Percentiles rank a stretch among this genome's conserved stretches.
Evolutionary conservation across 2,329 filamentous ascomycete genomes (phyloP).

Genomic region (Purpureocillium takamizusanense): DNA sequence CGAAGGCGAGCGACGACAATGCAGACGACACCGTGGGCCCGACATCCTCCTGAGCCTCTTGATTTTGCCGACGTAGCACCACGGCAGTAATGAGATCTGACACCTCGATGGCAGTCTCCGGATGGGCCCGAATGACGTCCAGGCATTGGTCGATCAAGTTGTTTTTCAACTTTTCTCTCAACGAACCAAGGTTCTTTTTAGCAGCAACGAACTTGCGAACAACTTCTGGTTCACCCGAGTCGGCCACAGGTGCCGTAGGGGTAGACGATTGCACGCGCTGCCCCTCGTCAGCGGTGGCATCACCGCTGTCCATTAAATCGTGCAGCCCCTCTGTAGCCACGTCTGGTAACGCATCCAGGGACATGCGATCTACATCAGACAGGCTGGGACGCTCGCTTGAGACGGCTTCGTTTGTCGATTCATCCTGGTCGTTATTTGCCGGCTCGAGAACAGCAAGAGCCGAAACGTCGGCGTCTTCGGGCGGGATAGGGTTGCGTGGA

Average conservation of each 20-base stretch:
- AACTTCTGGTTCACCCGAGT: constrained; percentile 7
- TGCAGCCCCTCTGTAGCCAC: constrained; percentile 17
- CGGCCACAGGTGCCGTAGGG: constrained; percentile 6
- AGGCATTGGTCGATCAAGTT: constrained; percentile 83
- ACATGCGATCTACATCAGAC: constrained; percentile 28
- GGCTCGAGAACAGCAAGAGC: constrained; percentile 16
- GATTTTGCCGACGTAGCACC: constrained; percentile 47
- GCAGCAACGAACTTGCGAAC: constrained; percentile 21
- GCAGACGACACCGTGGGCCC: constrained; percentile 78
- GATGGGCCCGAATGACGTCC: constrained; percentile 81
- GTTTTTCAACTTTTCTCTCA: constrained; percentile 62
- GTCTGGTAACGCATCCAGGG: constrained; percentile 22
- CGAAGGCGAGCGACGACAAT: constrained; percentile 58
- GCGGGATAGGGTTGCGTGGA: constrained; percentile 57
- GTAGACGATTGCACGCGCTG: constrained; percentile 4
- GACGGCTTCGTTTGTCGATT: constrained; percentile 10
- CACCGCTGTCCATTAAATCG: constrained; percentile 16
- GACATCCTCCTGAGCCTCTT: constrained; percentile 58
- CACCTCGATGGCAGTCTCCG: constrained; percentile 82
- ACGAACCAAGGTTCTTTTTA: constrained; percentile 70
- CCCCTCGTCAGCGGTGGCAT: neutral
- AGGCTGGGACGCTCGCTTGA: constrained; percentile 10
- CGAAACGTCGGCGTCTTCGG: constrained; percentile 40
- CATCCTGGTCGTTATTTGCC: constrained; percentile 13
- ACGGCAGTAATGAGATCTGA: constrained; percentile 76